phyloP scores from a whole-genome alignment of 305 asterid genomes.

The Petunia hybrid region DNA sequence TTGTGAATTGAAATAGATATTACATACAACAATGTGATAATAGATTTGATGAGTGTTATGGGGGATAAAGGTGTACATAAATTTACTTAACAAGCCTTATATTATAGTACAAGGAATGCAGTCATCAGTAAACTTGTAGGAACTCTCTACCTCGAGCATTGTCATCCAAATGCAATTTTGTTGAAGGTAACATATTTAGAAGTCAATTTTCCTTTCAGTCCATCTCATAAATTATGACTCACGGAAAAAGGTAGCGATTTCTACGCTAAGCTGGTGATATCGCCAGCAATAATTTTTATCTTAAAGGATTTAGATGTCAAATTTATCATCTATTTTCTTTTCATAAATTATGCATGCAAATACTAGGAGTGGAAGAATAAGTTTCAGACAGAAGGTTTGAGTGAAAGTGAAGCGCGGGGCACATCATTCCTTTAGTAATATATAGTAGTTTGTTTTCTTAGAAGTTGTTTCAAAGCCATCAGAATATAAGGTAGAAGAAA shows the following conservation, averaged over 20 bases:
- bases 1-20: conserved; percentile 26
- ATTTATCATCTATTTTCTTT: neutral
- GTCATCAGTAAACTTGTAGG: conserved; percentile 22
- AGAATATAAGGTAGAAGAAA: conserved; percentile 8
- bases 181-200: neutral
- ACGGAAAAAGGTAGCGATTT: neutral
- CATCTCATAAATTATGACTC: conserved; percentile 10
- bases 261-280: neutral
- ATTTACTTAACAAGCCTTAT: conserved; percentile 17
- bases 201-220: neutral
- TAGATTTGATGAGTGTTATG: neutral
- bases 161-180: neutral
- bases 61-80: neutral
- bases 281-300: conserved; percentile 7
- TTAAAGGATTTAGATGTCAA: conserved; percentile 7
- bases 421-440: neutral
- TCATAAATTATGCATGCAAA: conserved; percentile 21
- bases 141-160: conserved; percentile 5
- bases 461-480: conserved; percentile 5
- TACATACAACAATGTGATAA: conserved; percentile 2
- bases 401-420: neutral
- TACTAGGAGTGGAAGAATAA: neutral
- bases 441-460: conserved; percentile 8
- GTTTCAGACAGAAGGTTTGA: conserved; percentile 1
- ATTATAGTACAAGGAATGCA: conserved; percentile 1